Conservation (phyloP, 441 rosid genomes). For the Pelargonium hybrid region DNA sequence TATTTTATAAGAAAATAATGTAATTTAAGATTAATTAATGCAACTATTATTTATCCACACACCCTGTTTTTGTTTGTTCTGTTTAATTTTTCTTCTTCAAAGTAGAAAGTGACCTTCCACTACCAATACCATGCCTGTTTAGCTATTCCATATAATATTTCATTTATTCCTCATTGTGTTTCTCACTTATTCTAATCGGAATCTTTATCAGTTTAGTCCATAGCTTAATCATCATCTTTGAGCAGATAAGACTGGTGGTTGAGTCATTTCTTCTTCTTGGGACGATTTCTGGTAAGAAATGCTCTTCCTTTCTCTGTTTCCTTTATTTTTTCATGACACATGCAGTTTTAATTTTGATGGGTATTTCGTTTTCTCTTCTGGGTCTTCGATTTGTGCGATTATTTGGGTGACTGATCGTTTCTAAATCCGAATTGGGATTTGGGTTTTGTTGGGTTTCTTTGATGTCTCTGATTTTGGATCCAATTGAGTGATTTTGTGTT, state of each 20-base stretch:
- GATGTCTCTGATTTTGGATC: constrained; percentile 8
- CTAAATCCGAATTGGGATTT: constrained; percentile 14
- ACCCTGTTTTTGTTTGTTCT: background rate
- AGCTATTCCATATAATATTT: constrained; percentile 2
- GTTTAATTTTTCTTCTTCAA: background rate
- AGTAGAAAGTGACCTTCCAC: constrained; percentile 26
- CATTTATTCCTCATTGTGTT: background rate
- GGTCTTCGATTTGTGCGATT: constrained; percentile 14
- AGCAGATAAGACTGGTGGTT: constrained; percentile 38
- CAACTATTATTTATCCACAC: background rate
- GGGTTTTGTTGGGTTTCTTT: constrained; percentile 15
- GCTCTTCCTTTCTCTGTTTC: constrained; percentile 5
- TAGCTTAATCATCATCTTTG: constrained; percentile 20
- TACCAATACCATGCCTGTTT: background rate
- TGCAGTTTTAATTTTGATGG: background rate
- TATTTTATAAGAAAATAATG: background rate
- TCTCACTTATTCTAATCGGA: constrained; percentile 19
- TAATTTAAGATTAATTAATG: background rate
- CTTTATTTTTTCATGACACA: constrained; percentile 8
- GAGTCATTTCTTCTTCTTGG: constrained; percentile 25
- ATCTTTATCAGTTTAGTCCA: constrained; percentile 20
- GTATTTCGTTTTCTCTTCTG: constrained; percentile 1
- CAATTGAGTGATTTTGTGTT: constrained; percentile 1
- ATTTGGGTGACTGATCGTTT: constrained; percentile 21
- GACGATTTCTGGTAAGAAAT: constrained; percentile 22